Evolutionary conservation across 2,329 filamentous ascomycete genomes (phyloP), one percentile per base, ranked within the genome.

Genomic region (Aureobasidium subglaciale): DNA sequence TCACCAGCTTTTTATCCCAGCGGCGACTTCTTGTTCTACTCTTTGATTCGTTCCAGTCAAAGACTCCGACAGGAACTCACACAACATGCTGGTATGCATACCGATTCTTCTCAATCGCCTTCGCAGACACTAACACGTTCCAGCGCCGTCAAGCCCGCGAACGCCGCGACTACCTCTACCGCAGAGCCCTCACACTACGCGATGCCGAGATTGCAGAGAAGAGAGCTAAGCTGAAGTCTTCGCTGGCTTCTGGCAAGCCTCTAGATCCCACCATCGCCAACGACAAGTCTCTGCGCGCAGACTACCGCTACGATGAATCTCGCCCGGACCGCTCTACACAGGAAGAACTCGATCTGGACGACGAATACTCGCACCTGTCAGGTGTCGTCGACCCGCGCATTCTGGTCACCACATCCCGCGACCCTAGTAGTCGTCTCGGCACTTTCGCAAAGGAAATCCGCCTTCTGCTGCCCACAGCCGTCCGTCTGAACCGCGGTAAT

Each of bases 131-230:
- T 54, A 35, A 54, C 29, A 30, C 9, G 3, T 8, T 25, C 8
- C 37, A 50, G 32, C 82, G 86, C 65, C 82, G 85, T 78, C 86
- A 90, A 79, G 85, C 86, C 59, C 83, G 88, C 63, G 84, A 91
- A 71, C 80, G 89, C 64, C 80, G 88, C 63, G 89, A 95, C 69
- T 95, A 97, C 71, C 84, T 99, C 64, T 95, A 96, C 71, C 84
- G 92, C 59, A 86, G 88, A 66, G 92, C 93, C 34, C 79, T 96
- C 57, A 85, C 90, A 20, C 81, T 96, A 40, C 85, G 87, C 63
- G 90, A 96, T 74, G 92, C 92, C 59, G 92, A 96, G 67, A 95
- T 95, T 61, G 88, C 87, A 56, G 89, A 95, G 70, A 96, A 96
- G 71, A 80, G 92, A 64, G 87, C 91, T 35, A 88, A 95, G 69